Percentiles rank a stretch among this genome's conserved stretches.
These are phyloP conservation scores for Ilex aquifolium DNA, from an alignment of 257 asterid genomes.

Conservation along the genomic window DNA sequence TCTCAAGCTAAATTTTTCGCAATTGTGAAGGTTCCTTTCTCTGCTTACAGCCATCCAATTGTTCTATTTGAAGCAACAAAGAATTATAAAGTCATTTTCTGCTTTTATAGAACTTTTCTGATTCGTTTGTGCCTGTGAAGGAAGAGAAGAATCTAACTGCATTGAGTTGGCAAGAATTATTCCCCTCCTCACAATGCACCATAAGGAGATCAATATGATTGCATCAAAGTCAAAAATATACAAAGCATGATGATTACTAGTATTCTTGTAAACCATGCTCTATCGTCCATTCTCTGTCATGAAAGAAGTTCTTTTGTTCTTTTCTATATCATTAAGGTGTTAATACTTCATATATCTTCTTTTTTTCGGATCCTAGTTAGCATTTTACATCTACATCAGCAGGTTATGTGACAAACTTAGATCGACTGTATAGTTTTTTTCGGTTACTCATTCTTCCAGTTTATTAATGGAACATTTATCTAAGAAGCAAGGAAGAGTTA, in stretches of 20 bases:
- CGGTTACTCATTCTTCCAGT: no score
- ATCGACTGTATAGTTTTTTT: no score
- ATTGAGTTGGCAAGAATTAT: conserved; percentile 7
- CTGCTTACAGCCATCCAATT: neutral
- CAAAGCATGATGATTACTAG: conserved; percentile 11
- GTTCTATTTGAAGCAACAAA: neutral
- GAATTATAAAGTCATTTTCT: neutral
- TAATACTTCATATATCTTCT: no score
- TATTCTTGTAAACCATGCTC: conserved; percentile 3
- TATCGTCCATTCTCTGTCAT: conserved; percentile 3
- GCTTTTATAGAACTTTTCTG: neutral
- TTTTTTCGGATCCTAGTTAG: neutral
- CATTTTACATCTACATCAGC: neutral
- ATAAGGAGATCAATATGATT: conserved; percentile 12
- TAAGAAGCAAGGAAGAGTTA: no score
- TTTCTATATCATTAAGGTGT: neutral
- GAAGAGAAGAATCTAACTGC: conserved; percentile 13
- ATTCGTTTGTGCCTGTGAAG: conserved; percentile 1
- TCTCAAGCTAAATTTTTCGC: no score
- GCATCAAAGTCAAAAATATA: conserved; percentile 14
- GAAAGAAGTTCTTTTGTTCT: no score
- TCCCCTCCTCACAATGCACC: conserved; percentile 12
- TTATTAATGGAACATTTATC: no score
- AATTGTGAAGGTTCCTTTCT: neutral
- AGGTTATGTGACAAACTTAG: no score